Evolutionary conservation across 148 eudicot genomes (phyloP), one percentile per base, ranked within the genome.

Genomic region (Nepenthes mirabilis): DNA sequence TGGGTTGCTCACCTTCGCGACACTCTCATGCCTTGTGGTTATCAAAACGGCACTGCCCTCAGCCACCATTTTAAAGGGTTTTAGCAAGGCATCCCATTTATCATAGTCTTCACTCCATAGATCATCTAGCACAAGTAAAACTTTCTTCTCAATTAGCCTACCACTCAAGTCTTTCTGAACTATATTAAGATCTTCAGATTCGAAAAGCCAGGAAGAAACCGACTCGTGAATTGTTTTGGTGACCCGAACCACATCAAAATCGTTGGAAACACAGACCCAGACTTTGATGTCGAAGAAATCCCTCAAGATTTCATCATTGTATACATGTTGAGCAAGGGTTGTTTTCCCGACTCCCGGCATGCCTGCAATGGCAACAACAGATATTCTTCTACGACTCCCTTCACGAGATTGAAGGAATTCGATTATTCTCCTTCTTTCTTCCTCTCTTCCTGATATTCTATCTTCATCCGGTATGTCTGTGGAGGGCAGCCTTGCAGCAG

Each of bases 311-410:
- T 34, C 11, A 9, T 65, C 66, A 7, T 69, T 60, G 55, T 63
- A 74, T 0, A 69, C 45, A 2, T 43, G 43, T 62, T 69, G 64
- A 37, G 74, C 74, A 9, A 74, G 59, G 9, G 71, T 66, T 10
- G 78, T 74, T 49, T 74, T 74, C 3, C 78, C 78, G 4, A 70
- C 33, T 11, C 78, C 78, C 33, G 64, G 58, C 33, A 58, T 50
- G 14, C 71, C 78, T n/a, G 62, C 64, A 23, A 74, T 62, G 1
- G 71, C 55, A 5, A 70, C 23, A 9, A 68, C 52, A 11, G 23
- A 12, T 9, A 49, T 14, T 5, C 10, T 3, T 9, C 14, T 14
- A 11, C 48, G 14, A 7, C 0, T 0, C n/a, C 3, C 13, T 10
- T 11, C 52, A 5, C 13, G 0, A 49, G 52, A 49, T 5, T 5